phyloP scores from a whole-genome alignment of 805 yeast species.

The Yarrowia osloensis region DNA sequence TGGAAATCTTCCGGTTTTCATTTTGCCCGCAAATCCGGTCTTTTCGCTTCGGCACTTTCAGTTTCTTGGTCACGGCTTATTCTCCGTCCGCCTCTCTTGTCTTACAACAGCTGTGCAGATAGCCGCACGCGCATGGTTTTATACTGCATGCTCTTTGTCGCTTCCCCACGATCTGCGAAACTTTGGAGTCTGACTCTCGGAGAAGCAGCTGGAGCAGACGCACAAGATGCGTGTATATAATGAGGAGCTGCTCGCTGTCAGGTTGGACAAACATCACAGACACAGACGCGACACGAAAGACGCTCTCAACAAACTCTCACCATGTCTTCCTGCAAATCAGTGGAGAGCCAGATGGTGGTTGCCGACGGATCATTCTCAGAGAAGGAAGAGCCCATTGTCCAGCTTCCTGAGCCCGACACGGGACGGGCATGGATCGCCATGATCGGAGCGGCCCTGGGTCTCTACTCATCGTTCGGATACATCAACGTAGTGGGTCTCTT shows the following conservation, averaged over 20 bases:
- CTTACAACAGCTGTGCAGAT: too few relatives aligned
- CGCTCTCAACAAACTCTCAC: too few relatives aligned
- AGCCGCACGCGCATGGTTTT: neutral
- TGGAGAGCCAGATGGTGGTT: neutral
- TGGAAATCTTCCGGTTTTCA: neutral
- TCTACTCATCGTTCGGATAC: constrained; percentile 52
- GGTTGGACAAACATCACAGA: too few relatives aligned
- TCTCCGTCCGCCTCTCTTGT: neutral
- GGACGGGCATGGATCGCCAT: constrained; percentile 26
- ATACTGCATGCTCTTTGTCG: neutral
- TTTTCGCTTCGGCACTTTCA: too few relatives aligned
- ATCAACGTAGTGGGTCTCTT: constrained; percentile 67
- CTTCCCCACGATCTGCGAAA: neutral
- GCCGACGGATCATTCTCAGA: neutral
- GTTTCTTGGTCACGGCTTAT: neutral
- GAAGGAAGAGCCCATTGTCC: neutral
- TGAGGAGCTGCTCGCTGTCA: too few relatives aligned
- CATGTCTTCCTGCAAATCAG: constrained; percentile 6
- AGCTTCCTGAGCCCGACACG: constrained; percentile 5
- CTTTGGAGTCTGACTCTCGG: neutral
- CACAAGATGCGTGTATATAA: neutral
- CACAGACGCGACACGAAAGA: too few relatives aligned
- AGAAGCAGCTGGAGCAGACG: neutral
- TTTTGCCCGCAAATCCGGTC: neutral
- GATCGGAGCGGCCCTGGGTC: constrained; percentile 6